Evolutionary conservation across 2,329 filamentous ascomycete genomes (phyloP), one percentile per base, ranked within the genome.

Genomic region (Fusarium sp.): DNA sequence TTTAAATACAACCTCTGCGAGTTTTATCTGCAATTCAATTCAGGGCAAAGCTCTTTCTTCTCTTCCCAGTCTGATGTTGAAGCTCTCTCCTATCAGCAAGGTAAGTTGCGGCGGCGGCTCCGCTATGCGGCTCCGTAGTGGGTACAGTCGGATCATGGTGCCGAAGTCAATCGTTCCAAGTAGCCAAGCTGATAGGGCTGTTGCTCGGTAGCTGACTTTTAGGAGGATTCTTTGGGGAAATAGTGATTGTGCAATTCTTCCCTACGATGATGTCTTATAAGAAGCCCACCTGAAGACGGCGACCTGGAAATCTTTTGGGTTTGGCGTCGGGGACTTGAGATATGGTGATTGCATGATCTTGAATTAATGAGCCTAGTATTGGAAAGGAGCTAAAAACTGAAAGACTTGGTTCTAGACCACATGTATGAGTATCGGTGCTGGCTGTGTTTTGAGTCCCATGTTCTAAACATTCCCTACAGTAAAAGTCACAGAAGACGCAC

Each of bases 81-180:
- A 31, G 28, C 28, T 28, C 52, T 43, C 17, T 49, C 31, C 54
- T 36, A 47, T 24, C 34, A 19, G 9, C 7, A 17, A 28, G 31
- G 22, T 31, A 31, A 31, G 10, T 31, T 34, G 42, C 57, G n/a
- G 10, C n/a, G 7, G 39, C 28, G 60, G 53, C 22, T 65, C 59
- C 62, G 60, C 46, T 28, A 59, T 58, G 46, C 40, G 61, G 60
- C 62, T 54, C 60, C 38, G 66, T 43, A 38, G 64, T 54, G 24
- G 66, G 36, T 44, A 59, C 53, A 34, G 24, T 51, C 19, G 43
- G 11, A 26, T 36, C 8, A 28, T 40, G 14, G 15, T 19, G 42
- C 45, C 42, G 42, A 34, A 36, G n/a, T 11, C 26, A 15, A 53
- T 44, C n/a, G 22, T 22, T 15, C 4, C 7, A 56, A 15, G 21